Percentiles rank a stretch among this genome's conserved stretches.
phyloP scores from a whole-genome alignment of 2,329 filamentous ascomycete genomes.

The Apiospora sp. region DNA sequence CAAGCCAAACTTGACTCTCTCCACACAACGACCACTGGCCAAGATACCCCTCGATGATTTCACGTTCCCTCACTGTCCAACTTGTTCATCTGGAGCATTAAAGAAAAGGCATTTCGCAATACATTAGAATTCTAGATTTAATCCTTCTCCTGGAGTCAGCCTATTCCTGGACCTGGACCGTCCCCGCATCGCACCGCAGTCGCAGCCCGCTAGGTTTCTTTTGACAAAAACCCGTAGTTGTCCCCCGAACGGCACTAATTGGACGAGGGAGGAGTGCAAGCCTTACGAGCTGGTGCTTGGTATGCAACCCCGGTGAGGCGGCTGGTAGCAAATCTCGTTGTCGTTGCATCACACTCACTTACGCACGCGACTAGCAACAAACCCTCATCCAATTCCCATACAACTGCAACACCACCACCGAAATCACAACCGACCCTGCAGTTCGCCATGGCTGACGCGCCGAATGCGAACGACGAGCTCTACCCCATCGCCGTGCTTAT shows the following conservation, averaged over 20 bases:
- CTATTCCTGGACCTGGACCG: slow-evolving; percentile 4
- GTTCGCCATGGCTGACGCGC: slow-evolving; percentile 84
- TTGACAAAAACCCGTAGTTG: slow-evolving; percentile 5
- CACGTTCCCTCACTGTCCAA: slow-evolving; percentile 12
- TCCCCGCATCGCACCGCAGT: slow-evolving; percentile 2
- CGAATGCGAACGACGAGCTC: slow-evolving; percentile 95
- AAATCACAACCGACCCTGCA: slow-evolving; percentile 31
- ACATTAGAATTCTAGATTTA: slow-evolving; percentile 20
- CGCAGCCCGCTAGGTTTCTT: slow-evolving; percentile 18
- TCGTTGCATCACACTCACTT: slow-evolving; percentile 26
- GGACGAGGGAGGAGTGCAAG: slow-evolving; percentile 20
- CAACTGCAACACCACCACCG: slow-evolving; percentile 24
- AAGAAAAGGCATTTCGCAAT: slow-evolving; percentile 14
- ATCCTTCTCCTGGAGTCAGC: background rate
- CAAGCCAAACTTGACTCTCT: slow-evolving; percentile 7
- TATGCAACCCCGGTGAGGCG: slow-evolving; percentile 24
- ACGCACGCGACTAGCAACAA: slow-evolving; percentile 37
- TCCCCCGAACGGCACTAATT: slow-evolving; percentile 15
- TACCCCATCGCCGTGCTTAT: slow-evolving; percentile 99
- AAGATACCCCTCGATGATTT: slow-evolving; percentile 22
- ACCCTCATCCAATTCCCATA: slow-evolving; percentile 23
- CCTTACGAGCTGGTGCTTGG: slow-evolving; percentile 24
- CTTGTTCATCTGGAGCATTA: slow-evolving; percentile 16
- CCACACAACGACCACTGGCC: slow-evolving; percentile 14
- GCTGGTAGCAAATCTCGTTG: slow-evolving; percentile 25